Percentiles rank a stretch among this genome's conserved stretches.
These are phyloP conservation scores for Rhodomyrtus psidioides DNA, from an alignment of 441 rosid species.

Conservation along the genomic window DNA sequence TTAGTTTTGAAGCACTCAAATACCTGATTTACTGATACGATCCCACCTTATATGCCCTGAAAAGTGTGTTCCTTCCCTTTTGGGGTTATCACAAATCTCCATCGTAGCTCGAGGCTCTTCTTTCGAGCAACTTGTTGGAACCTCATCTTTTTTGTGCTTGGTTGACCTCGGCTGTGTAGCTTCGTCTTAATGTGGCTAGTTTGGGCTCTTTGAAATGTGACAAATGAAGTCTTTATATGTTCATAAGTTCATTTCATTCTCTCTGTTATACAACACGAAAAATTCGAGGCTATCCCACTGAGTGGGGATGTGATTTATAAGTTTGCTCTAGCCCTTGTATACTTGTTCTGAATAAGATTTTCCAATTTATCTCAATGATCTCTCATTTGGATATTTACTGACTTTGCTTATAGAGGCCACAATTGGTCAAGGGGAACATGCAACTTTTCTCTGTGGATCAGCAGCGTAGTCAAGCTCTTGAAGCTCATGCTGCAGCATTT, in stretches of 20 bases:
- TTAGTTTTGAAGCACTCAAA: not conserved
- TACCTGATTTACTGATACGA: not conserved
- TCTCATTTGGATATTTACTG: not conserved
- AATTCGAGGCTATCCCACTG: not conserved
- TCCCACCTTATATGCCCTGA: not conserved
- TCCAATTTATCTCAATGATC: not conserved
- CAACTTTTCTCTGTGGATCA: constrained; percentile 98
- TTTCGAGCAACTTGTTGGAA: not conserved
- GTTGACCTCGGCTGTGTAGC: not conserved
- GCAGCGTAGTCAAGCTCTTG: constrained; percentile 99
- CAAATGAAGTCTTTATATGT: not conserved
- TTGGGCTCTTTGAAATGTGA: not conserved
- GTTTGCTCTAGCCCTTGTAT: not conserved
- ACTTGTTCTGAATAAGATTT: not conserved
- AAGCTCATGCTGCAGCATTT: constrained; percentile 99
- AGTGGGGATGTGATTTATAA: not conserved
- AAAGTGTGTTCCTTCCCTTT: not conserved
- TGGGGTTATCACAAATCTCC: not conserved
- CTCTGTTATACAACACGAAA: not conserved
- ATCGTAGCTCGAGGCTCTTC: not conserved
- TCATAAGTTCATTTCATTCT: not conserved
- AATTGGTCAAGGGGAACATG: constrained; percentile 97
- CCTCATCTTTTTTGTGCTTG: not conserved
- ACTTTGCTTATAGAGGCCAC: constrained; percentile 56
- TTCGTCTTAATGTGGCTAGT: not conserved